Evolutionary conservation across 2,329 filamentous ascomycete species (phyloP), one percentile per base, ranked within the genome.

Genomic region (Paradendryphiella salina): DNA sequence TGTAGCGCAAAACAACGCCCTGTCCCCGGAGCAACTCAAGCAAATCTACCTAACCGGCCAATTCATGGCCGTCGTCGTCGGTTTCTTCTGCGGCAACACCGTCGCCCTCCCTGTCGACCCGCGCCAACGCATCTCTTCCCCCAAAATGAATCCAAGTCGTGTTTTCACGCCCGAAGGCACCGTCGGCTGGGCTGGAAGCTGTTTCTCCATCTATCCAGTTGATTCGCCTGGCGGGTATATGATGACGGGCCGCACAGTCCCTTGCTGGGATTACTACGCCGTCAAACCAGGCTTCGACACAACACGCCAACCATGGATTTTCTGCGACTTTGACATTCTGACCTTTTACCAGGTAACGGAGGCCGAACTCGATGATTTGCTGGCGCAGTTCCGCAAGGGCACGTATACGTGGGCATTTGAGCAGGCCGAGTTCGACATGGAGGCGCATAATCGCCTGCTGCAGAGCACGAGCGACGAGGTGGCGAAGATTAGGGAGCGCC

Each of bases 231-330:
- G 82, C 4, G 82, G 82, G 0, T 83, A 83, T 51, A 79, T 82
- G 67, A 77, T 81, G 67, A 78, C 75, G 0, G 80, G 79, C 0
- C 72, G 79, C 41, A 82, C 80, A 0, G 76, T 82, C 2, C 79
- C 79, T 0, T 77, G 79, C 13, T 79, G 80, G 37, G 82, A 84
- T 55, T 77, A 78, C 31, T 74, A 81, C 6, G 79, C 80, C 0
- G 79, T 75, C 56, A 82, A 82, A 54, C 67, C 69, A 0, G 77
- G 77, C 1, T 84, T 82, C 57, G 39, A 73, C 0, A 66, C 74
- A n/a, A n/a, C n/a, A n/a, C n/a, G n/a, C n/a, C n/a, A n/a, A 0
- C 81, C 82, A 0, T 83, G 81, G 77, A 71, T 84, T 1, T 84
- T 82, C 57, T 73, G 78, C 40, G 79, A 83, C 54, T 82, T 84